Conservation (phyloP, 305 asterid genomes). For the Fraxinus latifolia region DNA sequence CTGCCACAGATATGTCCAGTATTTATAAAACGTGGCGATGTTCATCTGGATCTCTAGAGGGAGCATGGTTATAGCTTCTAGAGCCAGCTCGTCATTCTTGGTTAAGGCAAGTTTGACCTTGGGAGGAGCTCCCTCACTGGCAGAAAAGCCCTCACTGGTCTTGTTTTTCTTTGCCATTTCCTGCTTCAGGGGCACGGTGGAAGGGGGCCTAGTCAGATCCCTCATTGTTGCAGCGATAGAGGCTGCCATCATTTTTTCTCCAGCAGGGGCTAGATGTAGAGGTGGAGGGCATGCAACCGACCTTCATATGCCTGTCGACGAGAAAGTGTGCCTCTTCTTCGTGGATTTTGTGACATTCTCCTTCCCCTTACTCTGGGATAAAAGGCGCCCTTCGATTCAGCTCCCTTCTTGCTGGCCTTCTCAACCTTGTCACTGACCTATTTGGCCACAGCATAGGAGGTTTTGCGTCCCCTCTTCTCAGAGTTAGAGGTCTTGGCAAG, state of each 20-base stretch:
- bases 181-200: too few species aligned
- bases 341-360: not conserved
- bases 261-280: too few species aligned
- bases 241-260: too few species aligned
- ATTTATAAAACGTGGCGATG: not conserved
- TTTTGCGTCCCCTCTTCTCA: not conserved
- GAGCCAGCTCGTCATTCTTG: not conserved
- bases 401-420: not conserved
- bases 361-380: not conserved
- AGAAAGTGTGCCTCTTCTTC: too few species aligned
- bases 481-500: not conserved
- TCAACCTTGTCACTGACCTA: not conserved
- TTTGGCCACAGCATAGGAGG: not conserved
- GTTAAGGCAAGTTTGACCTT: not conserved
- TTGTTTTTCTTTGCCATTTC: too few species aligned
- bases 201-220: too few species aligned
- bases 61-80: not conserved
- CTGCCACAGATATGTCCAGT: not conserved
- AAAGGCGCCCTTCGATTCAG: not conserved
- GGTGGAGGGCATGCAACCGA: too few species aligned
- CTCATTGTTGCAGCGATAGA: too few species aligned
- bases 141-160: not conserved
- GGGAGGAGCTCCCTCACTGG: not conserved
- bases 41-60: not conserved
- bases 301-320: too few species aligned